A percentile compares a stretch with the other conserved stretches of the same genome.
These are phyloP conservation scores for Aquilaria sinensis DNA, from an alignment of 345 rosid species.

Conservation along the genomic window DNA sequence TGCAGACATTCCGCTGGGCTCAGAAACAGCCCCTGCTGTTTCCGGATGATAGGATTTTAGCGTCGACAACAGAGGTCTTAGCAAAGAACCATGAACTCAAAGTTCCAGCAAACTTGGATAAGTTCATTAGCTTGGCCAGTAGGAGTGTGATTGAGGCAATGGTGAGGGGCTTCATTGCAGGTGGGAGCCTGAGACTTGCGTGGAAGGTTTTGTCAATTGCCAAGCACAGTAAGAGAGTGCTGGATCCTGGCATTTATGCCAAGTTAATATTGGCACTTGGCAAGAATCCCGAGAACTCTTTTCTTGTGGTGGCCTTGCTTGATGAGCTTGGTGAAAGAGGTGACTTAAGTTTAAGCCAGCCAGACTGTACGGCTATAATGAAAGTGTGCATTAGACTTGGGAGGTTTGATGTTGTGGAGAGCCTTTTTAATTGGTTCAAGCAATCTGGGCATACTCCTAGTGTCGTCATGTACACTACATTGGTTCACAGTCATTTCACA, in stretches of 20 bases:
- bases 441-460: slow-evolving; percentile 48
- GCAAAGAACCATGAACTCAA: slow-evolving; percentile 57
- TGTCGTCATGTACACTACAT: slow-evolving; percentile 78
- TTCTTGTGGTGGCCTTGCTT: slow-evolving; percentile 39
- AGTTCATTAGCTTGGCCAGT: slow-evolving; percentile 43
- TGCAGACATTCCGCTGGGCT: slow-evolving; percentile 84
- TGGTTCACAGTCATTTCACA: slow-evolving; percentile 63
- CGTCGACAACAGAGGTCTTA: slow-evolving; percentile 65
- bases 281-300: slow-evolving; percentile 63
- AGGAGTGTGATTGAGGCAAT: slow-evolving; percentile 76
- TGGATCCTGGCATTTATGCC: slow-evolving; percentile 60
- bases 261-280: slow-evolving; percentile 68
- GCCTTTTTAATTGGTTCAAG: slow-evolving; percentile 57
- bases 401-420: slow-evolving; percentile 56
- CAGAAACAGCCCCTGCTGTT: slow-evolving; percentile 54
- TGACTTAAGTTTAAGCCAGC: slow-evolving; percentile 56
- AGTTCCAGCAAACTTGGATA: slow-evolving; percentile 44
- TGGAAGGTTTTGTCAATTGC: slow-evolving; percentile 58
- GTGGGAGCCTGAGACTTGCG: slow-evolving; percentile 61
- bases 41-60: slow-evolving; percentile 66
- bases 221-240: slow-evolving; percentile 42
- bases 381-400: slow-evolving; percentile 58
- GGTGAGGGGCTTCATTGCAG: slow-evolving; percentile 64
- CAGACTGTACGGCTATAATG: slow-evolving; percentile 80
- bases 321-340: slow-evolving; percentile 68